Evolutionary conservation across 1,139 yeast species (phyloP).

Genomic region (Kurtzmaniella quercitrusa): DNA sequence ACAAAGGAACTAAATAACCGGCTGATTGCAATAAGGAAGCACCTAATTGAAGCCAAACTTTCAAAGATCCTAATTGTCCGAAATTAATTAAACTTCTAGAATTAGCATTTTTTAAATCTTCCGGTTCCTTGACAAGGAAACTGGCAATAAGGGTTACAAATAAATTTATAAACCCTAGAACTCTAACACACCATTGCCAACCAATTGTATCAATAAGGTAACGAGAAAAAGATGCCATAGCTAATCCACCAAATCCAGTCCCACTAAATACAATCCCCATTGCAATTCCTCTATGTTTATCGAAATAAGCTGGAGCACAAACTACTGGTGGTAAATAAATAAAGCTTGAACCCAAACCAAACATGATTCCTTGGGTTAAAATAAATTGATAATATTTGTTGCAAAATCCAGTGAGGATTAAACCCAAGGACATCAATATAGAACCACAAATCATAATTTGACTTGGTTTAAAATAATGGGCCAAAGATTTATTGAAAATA

Average conservation of each 20-base stretch:
- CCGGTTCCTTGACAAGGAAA: not conserved
- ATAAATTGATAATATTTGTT: constrained; percentile 24
- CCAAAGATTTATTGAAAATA: constrained; percentile 19
- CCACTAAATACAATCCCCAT: constrained; percentile 40
- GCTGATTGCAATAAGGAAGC: constrained; percentile 37
- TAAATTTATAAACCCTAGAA: constrained; percentile 24
- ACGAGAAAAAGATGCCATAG: constrained; percentile 30
- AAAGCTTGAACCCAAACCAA: constrained; percentile 34
- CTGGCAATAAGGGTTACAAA: constrained; percentile 9
- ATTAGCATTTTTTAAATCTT: not conserved
- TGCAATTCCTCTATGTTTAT: constrained; percentile 34
- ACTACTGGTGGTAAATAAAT: constrained; percentile 38
- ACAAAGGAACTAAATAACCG: constrained; percentile 37
- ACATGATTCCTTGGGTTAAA: constrained; percentile 34
- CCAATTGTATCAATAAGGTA: constrained; percentile 25
- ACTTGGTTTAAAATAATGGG: constrained; percentile 16
- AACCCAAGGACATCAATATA: constrained; percentile 22
- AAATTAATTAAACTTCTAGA: constrained; percentile 11
- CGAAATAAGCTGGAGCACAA: constrained; percentile 36
- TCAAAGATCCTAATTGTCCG: constrained; percentile 14
- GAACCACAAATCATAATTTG: constrained; percentile 23
- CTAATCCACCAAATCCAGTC: constrained; percentile 40
- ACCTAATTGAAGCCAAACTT: constrained; percentile 22
- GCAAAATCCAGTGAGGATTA: constrained; percentile 22
- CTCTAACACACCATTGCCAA: constrained; percentile 38